A percentile compares a stretch with the other conserved stretches of the same genome.
phyloP scores from a whole-genome alignment of 1,284 basidiomycete genomes.

The Schizophyllum commune region DNA sequence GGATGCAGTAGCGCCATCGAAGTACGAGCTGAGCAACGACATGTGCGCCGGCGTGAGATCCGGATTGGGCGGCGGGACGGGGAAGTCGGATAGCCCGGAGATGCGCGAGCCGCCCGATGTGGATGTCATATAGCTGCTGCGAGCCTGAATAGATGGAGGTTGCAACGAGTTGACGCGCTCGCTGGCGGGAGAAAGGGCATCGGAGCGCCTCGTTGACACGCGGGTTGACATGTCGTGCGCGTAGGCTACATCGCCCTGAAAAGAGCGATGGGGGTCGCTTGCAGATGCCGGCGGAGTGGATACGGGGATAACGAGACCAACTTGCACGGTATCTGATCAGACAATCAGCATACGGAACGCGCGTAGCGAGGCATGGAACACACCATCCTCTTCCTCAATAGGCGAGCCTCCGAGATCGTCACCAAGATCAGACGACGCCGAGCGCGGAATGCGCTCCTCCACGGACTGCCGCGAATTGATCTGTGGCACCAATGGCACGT shows the following conservation, averaged over 20 bases:
- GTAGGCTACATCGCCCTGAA: constrained; percentile 27
- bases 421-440: constrained; percentile 43
- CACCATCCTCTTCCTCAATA: constrained; percentile 43
- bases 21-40: constrained; percentile 39
- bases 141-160: constrained; percentile 36
- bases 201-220: constrained; percentile 1
- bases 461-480: constrained; percentile 20
- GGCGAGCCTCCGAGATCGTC: constrained; percentile 18
- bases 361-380: constrained; percentile 14
- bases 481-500: background rate
- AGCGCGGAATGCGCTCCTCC: constrained; percentile 61
- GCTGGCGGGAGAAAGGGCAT: constrained; percentile 6
- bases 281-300: constrained; percentile 39
- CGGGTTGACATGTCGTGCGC: constrained; percentile 5
- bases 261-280: constrained; percentile 35
- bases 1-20: constrained; percentile 20
- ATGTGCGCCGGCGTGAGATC: constrained; percentile 25
- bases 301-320: constrained; percentile 45
- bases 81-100: constrained; percentile 70
- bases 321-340: constrained; percentile 36
- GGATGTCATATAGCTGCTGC: constrained; percentile 64
- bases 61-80: constrained; percentile 44
- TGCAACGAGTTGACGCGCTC: constrained; percentile 24
- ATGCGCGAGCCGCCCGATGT: constrained; percentile 47
- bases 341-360: constrained; percentile 8